Percentiles rank a stretch among this genome's conserved stretches.
Conservation (phyloP, 106 monocot genomes). For the Dioscorea alata region DNA sequence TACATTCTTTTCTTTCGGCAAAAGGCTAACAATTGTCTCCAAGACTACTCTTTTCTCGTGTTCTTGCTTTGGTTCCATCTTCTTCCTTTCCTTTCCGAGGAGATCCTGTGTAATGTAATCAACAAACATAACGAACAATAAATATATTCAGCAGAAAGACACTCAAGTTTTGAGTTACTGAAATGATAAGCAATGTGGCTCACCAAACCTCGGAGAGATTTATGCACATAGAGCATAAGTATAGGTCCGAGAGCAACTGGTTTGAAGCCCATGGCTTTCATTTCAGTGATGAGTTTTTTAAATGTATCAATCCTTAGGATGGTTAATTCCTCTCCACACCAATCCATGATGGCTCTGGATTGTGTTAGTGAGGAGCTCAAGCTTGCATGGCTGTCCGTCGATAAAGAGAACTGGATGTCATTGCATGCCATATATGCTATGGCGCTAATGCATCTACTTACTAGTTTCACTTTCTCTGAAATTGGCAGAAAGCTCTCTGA, state of each 20-base stretch:
- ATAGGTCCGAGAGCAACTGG: constrained; percentile 59
- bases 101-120: constrained; percentile 46
- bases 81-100: constrained; percentile 56
- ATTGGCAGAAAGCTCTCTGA: constrained; percentile 57
- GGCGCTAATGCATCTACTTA: constrained; percentile 69
- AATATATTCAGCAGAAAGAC: no score
- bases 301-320: constrained; percentile 64
- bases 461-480: constrained; percentile 54
- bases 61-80: constrained; percentile 58
- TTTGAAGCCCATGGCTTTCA: constrained; percentile 61
- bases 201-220: constrained; percentile 81
- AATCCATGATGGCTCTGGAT: constrained; percentile 40
- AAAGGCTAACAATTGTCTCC: constrained; percentile 75
- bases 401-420: constrained; percentile 29
- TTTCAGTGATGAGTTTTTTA: constrained; percentile 57
- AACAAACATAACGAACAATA: background rate
- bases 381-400: constrained; percentile 13
- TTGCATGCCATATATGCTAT: constrained; percentile 50
- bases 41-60: constrained; percentile 79
- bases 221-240: constrained; percentile 90
- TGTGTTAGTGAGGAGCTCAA: constrained; percentile 9
- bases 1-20: constrained; percentile 66
- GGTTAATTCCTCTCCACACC: constrained; percentile 81
- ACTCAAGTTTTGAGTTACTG: no score
- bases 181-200: constrained; percentile 2